Evolutionary conservation across 371 early-diverging fungal species (phyloP).

Genomic region (Batkoa obscura): DNA sequence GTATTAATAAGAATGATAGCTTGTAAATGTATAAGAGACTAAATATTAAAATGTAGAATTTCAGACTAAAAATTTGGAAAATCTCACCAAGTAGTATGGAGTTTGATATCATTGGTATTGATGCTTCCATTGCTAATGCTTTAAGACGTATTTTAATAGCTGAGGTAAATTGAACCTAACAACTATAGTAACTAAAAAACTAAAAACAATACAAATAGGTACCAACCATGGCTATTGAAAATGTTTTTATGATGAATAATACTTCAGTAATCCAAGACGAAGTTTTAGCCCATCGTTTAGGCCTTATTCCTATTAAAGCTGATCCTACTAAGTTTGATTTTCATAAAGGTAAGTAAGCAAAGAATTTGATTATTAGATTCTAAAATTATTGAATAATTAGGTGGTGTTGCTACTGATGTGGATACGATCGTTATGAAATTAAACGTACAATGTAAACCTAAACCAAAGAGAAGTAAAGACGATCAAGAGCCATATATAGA

Average conservation of each 20-base stretch:
- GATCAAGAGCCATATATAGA: conserved; percentile 17
- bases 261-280: conserved; percentile 94
- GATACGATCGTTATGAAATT: conserved; percentile 90
- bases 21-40: background rate
- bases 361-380: background rate
- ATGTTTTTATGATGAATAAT: conserved; percentile 88
- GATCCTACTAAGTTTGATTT: conserved; percentile 62
- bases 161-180: conserved; percentile 29
- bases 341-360: background rate
- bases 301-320: conserved; percentile 86
- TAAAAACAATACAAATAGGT: conserved; percentile 22
- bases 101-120: conserved; percentile 89
- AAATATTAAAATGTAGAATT: conserved; percentile 19
- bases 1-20: background rate
- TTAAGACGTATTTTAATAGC: conserved; percentile 90
- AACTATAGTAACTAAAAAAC: background rate
- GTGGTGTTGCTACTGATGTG: conserved; percentile 34
- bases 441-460: conserved; percentile 45
- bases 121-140: conserved; percentile 91
- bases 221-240: conserved; percentile 96
- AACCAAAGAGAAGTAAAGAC: conserved; percentile 32
- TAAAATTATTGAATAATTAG: conserved; percentile 15
- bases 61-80: conserved; percentile 42
- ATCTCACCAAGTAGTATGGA: conserved; percentile 57
- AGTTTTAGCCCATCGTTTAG: conserved; percentile 92